phyloP scores from a whole-genome alignment of 352 stramenopile species.

The Saprolegnia parasitica region DNA sequence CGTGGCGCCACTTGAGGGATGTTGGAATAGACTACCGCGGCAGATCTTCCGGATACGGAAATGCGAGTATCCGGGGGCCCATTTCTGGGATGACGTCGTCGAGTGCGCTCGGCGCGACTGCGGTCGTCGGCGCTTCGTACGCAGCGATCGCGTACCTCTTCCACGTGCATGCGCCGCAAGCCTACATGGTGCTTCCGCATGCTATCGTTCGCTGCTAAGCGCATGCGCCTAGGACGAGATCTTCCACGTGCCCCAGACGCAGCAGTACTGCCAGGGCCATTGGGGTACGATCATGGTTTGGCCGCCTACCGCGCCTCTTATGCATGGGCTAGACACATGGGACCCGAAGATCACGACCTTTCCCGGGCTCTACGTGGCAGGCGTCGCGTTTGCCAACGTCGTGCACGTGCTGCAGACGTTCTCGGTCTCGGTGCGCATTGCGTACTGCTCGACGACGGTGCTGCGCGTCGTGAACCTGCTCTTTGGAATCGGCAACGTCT shows the following conservation, averaged over 20 bases:
- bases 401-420: slow-evolving; percentile 26
- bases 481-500: slow-evolving; percentile 58
- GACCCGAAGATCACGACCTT: slow-evolving; percentile 92
- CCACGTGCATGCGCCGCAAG: slow-evolving; percentile 9
- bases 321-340: slow-evolving; percentile 55
- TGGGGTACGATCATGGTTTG: slow-evolving; percentile 41
- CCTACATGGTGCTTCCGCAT: slow-evolving; percentile 27
- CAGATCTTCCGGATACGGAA: slow-evolving; percentile 1
- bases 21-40: background rate
- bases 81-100: slow-evolving; percentile 15
- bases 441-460: slow-evolving; percentile 53
- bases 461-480: slow-evolving; percentile 78
- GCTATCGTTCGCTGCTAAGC: slow-evolving; percentile 6
- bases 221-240: slow-evolving; percentile 64
- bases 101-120: slow-evolving; percentile 2
- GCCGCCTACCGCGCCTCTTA: background rate
- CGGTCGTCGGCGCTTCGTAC: slow-evolving; percentile 1
- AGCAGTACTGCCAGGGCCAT: slow-evolving; percentile 67
- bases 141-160: slow-evolving; percentile 13
- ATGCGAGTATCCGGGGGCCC: background rate
- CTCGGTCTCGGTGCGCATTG: background rate
- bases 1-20: background rate
- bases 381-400: slow-evolving; percentile 39
- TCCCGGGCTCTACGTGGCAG: slow-evolving; percentile 78
- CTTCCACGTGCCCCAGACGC: slow-evolving; percentile 75